Conservation (phyloP, 495 filamentous ascomycete genomes). For the Elaphomyces granulatus region DNA sequence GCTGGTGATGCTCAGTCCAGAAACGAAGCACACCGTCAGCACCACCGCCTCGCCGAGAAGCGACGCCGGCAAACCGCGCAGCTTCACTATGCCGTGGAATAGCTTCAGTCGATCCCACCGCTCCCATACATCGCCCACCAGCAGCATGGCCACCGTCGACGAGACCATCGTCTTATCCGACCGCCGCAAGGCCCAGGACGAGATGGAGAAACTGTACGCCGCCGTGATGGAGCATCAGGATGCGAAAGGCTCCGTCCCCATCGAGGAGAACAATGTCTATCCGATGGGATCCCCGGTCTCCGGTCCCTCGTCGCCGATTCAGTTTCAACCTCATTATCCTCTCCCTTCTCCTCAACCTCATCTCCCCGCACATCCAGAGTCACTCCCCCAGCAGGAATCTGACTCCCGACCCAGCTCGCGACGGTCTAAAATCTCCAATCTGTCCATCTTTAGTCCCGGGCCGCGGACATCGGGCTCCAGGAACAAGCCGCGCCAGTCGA, state of each 20-base stretch:
- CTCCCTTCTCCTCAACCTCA: constrained; percentile 2
- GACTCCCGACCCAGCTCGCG: constrained; percentile 20
- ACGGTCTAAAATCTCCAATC: constrained; percentile 32
- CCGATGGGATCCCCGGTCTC: constrained; percentile 2
- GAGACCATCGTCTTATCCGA: constrained; percentile 58
- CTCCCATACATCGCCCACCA: constrained; percentile 27
- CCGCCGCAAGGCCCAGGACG: constrained; percentile 52
- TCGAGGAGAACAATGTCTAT: constrained; percentile 8
- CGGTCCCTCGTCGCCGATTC: constrained; percentile 10
- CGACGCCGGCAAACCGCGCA: constrained; percentile 16
- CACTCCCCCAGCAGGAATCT: not conserved
- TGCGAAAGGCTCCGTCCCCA: constrained; percentile 32
- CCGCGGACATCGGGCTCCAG: constrained; percentile 41
- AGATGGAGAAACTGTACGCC: constrained; percentile 81
- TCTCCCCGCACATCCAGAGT: not conserved
- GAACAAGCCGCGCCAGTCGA: constrained; percentile 37
- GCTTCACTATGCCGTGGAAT: constrained; percentile 29
- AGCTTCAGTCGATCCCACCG: constrained; percentile 22
- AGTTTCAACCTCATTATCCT: constrained; percentile 1
- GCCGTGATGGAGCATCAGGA: constrained; percentile 88
- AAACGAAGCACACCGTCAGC: constrained; percentile 33
- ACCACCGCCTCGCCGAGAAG: constrained; percentile 35
- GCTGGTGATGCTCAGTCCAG: constrained; percentile 48
- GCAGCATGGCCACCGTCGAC: constrained; percentile 52
- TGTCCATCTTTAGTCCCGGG: constrained; percentile 40